Evolutionary conservation across 352 stramenopile species (phyloP).

Genomic region (Pythium volutum): DNA sequence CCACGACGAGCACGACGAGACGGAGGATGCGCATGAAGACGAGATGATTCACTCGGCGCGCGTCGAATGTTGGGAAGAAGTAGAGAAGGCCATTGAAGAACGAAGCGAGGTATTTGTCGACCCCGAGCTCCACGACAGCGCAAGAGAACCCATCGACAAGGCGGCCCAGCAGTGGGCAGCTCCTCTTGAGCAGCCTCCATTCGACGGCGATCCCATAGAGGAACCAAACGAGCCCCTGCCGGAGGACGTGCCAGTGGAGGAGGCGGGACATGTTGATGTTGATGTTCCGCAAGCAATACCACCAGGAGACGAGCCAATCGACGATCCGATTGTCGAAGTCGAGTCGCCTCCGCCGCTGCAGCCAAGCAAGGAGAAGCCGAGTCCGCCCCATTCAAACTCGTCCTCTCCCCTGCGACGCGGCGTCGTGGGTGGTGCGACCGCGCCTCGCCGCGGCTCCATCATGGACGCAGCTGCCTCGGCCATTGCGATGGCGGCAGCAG

Average conservation of each 20-base stretch:
- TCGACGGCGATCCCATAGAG: background rate
- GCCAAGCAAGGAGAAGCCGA: background rate
- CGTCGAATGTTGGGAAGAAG: slow-evolving; percentile 21
- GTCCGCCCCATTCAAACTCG: background rate
- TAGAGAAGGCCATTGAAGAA: background rate
- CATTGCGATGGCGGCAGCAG: slow-evolving; percentile 21
- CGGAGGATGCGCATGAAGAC: background rate
- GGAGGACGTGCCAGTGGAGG: background rate
- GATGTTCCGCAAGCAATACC: background rate
- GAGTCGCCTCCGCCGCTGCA: background rate
- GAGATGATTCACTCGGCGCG: background rate
- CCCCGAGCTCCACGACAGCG: background rate
- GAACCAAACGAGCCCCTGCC: background rate
- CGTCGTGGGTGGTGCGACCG: background rate
- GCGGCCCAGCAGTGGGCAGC: background rate
- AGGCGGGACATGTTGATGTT: background rate
- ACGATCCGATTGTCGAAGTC: slow-evolving; percentile 3
- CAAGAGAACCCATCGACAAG: background rate
- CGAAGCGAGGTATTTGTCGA: background rate
- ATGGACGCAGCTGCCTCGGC: slow-evolving; percentile 4
- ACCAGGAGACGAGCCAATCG: background rate
- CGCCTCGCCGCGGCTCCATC: background rate
- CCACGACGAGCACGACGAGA: slow-evolving; percentile 6
- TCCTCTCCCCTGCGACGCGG: background rate
- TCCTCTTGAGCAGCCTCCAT: background rate